phyloP scores from a whole-genome alignment of 371 early-diverging fungal species.

The Dichotomocladium elegans region DNA sequence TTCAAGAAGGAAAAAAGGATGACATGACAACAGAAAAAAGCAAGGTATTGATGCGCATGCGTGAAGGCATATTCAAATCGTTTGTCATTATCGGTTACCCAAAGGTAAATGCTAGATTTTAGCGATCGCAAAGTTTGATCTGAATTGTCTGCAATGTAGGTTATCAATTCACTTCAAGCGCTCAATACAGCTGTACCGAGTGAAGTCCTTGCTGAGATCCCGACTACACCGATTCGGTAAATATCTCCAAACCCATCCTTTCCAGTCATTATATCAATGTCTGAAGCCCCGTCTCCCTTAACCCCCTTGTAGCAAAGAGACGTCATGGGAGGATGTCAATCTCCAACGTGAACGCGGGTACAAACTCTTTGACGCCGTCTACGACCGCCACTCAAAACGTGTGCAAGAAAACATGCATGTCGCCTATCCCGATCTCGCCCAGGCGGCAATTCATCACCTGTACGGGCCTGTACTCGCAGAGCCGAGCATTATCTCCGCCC shows the following conservation, averaged over 20 bases:
- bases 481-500: constrained; percentile 14
- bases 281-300: background rate
- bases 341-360: constrained; percentile 57
- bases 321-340: constrained; percentile 78
- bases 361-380: constrained; percentile 25
- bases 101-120: constrained; percentile 11
- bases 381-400: constrained; percentile 26
- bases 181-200: constrained; percentile 20
- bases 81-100: constrained; percentile 35
- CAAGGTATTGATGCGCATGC: constrained; percentile 20
- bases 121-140: no score
- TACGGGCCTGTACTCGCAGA: constrained; percentile 33
- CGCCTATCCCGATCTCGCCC: constrained; percentile 32
- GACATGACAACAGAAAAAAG: constrained; percentile 7
- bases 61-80: constrained; percentile 34
- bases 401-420: constrained; percentile 21
- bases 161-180: constrained; percentile 31
- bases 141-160: constrained; percentile 12
- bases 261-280: background rate
- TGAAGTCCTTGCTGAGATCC: constrained; percentile 6
- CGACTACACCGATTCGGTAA: constrained; percentile 10
- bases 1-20: background rate
- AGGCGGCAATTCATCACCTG: constrained; percentile 31
- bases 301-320: constrained; percentile 10
- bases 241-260: background rate